These are phyloP conservation scores for Mortierella alpina DNA, from an alignment of 192 early-diverging fungal genomes.

Conservation along the genomic window DNA sequence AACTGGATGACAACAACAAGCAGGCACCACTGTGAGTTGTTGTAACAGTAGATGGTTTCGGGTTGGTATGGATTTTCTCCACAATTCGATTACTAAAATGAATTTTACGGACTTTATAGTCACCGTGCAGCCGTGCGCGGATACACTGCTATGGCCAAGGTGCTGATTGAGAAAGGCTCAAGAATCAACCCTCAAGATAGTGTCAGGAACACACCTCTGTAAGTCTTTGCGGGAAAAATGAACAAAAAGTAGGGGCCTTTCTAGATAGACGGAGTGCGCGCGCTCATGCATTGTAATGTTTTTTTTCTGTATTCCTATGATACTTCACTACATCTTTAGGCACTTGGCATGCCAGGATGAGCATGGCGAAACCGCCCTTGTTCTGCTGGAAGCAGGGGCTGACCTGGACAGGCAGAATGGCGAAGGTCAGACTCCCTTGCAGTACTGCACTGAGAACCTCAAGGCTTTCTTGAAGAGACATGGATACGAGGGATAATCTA, in stretches of 20 bases:
- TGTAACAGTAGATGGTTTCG: not conserved
- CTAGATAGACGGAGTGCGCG: not conserved
- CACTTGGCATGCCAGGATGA: conserved; percentile 74
- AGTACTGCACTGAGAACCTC: conserved; percentile 53
- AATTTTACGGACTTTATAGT: conserved; percentile 13
- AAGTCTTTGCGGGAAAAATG: not conserved
- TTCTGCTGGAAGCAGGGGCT: conserved; percentile 62
- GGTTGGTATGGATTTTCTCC: not conserved
- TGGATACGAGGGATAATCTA: conserved; percentile 27
- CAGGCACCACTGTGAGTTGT: conserved; percentile 63
- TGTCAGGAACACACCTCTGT: conserved; percentile 64
- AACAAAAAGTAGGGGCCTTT: too few relatives aligned
- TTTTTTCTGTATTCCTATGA: conserved; percentile 5
- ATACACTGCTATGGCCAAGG: conserved; percentile 56
- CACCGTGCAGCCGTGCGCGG: conserved; percentile 66
- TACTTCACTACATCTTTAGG: conserved; percentile 10
- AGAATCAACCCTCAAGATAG: conserved; percentile 59
- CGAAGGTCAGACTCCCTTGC: conserved; percentile 60
- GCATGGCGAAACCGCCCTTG: conserved; percentile 62
- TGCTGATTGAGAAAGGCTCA: conserved; percentile 60
- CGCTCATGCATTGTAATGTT: not conserved
- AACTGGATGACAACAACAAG: conserved; percentile 56
- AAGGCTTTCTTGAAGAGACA: conserved; percentile 44
- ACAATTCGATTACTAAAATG: not conserved
- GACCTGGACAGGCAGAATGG: conserved; percentile 60